Base-by-base conservation (phyloP, 164 flowering plant genomes). In the Echeveria elegans region DNA sequence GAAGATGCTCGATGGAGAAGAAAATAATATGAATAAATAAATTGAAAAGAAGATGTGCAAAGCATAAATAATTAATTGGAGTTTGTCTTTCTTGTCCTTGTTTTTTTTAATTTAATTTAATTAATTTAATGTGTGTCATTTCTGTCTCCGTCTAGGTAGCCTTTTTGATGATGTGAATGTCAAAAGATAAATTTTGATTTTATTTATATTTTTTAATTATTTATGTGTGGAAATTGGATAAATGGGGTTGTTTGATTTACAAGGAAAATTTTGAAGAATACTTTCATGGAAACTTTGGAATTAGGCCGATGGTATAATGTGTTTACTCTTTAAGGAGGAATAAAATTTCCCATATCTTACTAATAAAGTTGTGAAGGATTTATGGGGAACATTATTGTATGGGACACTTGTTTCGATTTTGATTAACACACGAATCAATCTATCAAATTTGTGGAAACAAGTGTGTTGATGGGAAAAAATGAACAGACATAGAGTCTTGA, bases 1-100 rank as follows among this genome's bases (percentile, higher is more conserved):
- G 26, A 53, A 53, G 60, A 53, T 53, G 60, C 60, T 53, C 30
- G 16, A 15, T 53, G 60, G 60, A 53, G 26, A 26, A 53, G 60
- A 53, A 26, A 53, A 53, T 53, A 26, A 24, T 48, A n/a, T 48
- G 9, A 19, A 43, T 43, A 43, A 50, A 50, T 50, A 23, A 53
- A 24, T 23, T 24, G 24, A 52, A 0, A 23, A 26, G 28, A 12
- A 56, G 30, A 56, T 56, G 32, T 56, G 61, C n/a, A 56, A 56
- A 56, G 32, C 61, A 56, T 56, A 2, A 56, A 9, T 28, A 52
- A 52, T 52, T 0, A 28, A 6, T 12, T 56, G 18, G 61, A 56
- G 61, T 28, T 24, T 53, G 30, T 53, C 31, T 10, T 14, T 53
- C 31, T 53, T 53, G 31, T 56, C 61, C 24, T 56, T 28, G 16